A percentile compares a stretch with the other conserved stretches of the same genome.
Conservation (phyloP, 2,329 filamentous ascomycete species). For the Neonectria hederae region DNA sequence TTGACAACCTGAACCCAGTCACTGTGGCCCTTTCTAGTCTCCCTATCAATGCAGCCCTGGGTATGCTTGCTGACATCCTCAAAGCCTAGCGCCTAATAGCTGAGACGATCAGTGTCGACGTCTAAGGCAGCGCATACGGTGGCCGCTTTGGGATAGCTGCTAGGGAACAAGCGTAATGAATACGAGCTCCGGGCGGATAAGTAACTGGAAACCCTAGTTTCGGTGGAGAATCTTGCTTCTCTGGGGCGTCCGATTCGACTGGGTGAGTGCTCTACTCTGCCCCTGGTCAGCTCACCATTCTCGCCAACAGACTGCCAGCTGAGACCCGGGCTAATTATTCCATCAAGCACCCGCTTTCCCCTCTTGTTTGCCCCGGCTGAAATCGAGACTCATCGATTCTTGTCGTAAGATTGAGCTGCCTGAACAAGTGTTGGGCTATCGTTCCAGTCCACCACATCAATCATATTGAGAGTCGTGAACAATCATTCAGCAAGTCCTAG, state of each 20-base stretch:
- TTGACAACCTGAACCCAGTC: constrained; percentile 43
- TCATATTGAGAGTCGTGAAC: too few relatives aligned
- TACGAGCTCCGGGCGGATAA: too few relatives aligned
- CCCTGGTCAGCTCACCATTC: not conserved
- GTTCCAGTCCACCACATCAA: too few relatives aligned
- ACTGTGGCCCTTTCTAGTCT: constrained; percentile 31
- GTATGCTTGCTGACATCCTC: constrained; percentile 32
- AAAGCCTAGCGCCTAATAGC: constrained; percentile 39
- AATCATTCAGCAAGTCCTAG: too few relatives aligned
- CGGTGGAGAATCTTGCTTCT: not conserved
- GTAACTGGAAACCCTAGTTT: too few relatives aligned
- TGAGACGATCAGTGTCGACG: constrained; percentile 10
- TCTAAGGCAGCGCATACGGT: too few relatives aligned
- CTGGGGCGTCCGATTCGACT: not conserved
- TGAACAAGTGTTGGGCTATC: too few relatives aligned
- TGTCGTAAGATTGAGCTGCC: not conserved
- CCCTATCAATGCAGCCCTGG: constrained; percentile 37
- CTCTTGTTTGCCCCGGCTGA: not conserved
- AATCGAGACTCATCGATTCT: not conserved
- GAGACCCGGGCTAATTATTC: not conserved
- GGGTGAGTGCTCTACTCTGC: not conserved
- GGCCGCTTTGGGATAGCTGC: too few relatives aligned
- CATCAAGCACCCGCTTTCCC: not conserved
- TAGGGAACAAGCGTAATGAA: too few relatives aligned
- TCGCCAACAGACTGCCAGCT: not conserved